These are phyloP conservation scores for Aristolochia californica DNA, from an alignment of 164 flowering plant genomes.

Conservation along the genomic window DNA sequence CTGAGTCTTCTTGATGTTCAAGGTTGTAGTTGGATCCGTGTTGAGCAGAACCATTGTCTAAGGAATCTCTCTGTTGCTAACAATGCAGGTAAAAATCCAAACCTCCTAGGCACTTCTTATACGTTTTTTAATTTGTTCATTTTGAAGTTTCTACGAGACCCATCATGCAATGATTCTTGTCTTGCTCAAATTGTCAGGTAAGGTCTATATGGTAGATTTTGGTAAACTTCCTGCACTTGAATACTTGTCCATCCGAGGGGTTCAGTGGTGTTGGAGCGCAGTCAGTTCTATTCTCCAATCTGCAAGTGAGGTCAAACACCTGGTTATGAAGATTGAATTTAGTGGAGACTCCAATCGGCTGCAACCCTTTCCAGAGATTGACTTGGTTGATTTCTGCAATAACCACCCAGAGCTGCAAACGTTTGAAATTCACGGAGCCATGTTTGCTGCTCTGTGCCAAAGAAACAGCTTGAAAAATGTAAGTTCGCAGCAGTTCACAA, in stretches of 20 bases:
- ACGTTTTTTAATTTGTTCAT: neutral
- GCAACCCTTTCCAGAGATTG: slow-evolving; percentile 73
- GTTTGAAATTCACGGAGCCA: slow-evolving; percentile 87
- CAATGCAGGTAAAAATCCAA: slow-evolving; percentile 39
- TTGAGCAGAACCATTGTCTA: slow-evolving; percentile 36
- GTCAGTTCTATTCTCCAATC: slow-evolving; percentile 52
- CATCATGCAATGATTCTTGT: neutral
- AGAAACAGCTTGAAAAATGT: slow-evolving; percentile 79
- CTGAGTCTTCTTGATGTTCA: slow-evolving; percentile 63
- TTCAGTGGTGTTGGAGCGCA: slow-evolving; percentile 91
- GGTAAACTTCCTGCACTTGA: slow-evolving; percentile 69
- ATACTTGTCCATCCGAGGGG: slow-evolving; percentile 55
- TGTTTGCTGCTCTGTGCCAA: slow-evolving; percentile 93
- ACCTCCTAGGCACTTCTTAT: neutral
- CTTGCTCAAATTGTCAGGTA: slow-evolving; percentile 27
- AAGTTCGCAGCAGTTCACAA: slow-evolving; percentile 4
- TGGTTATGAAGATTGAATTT: slow-evolving; percentile 83
- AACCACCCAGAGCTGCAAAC: slow-evolving; percentile 54
- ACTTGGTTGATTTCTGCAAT: slow-evolving; percentile 76
- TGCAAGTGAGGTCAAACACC: slow-evolving; percentile 70
- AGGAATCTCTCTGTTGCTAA: slow-evolving; percentile 54
- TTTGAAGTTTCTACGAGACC: neutral
- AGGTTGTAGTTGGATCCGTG: slow-evolving; percentile 74
- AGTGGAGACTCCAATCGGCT: slow-evolving; percentile 54
- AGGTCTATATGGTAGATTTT: slow-evolving; percentile 59